phyloP scores from a whole-genome alignment of 2,329 filamentous ascomycete genomes.

The Tolypocladium album region DNA sequence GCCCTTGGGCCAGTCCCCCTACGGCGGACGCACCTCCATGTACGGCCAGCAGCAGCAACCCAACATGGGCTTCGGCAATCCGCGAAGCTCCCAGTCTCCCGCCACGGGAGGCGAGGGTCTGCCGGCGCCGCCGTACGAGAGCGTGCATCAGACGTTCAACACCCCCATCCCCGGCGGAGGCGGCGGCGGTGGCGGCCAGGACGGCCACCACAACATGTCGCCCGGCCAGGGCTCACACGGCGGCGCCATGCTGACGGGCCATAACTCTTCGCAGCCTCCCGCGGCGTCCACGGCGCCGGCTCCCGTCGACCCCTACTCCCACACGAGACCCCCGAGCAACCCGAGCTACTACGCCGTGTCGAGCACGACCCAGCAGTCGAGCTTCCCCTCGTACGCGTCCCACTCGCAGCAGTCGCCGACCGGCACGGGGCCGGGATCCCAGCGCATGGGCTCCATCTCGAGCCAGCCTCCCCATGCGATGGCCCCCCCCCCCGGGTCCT shows the following conservation, averaged over 20 bases:
- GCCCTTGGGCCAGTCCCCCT: constrained; percentile 15
- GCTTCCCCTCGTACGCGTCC: constrained; percentile 32
- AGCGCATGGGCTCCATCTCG: constrained; percentile 24
- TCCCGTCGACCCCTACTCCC: constrained; percentile 45
- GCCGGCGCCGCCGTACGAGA: constrained; percentile 56
- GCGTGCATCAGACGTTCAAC: constrained; percentile 55
- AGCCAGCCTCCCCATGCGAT: constrained; percentile 14
- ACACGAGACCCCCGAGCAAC: constrained; percentile 41
- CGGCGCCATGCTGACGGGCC: constrained; percentile 14
- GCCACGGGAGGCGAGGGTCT: constrained; percentile 48
- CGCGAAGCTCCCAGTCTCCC: constrained; percentile 32
- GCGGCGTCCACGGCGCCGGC: constrained; percentile 41
- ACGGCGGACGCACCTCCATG: constrained; percentile 15
- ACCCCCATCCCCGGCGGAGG: constrained; percentile 41
- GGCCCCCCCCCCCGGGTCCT: constrained; percentile 38
- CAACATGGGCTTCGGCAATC: constrained; percentile 27
- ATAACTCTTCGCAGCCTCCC: constrained; percentile 29
- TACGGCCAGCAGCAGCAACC: constrained; percentile 44
- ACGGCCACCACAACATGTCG: constrained; percentile 16
- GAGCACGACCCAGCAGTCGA: constrained; percentile 33
- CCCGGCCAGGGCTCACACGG: constrained; percentile 15
- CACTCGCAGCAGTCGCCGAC: constrained; percentile 36
- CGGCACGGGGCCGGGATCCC: constrained; percentile 23
- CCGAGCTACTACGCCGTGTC: constrained; percentile 50
- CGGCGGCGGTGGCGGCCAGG: constrained; percentile 26